Evolutionary conservation across 2,329 filamentous ascomycete species (phyloP), one percentile per base, ranked within the genome.

Genomic region (Grosmannia clavigera): DNA sequence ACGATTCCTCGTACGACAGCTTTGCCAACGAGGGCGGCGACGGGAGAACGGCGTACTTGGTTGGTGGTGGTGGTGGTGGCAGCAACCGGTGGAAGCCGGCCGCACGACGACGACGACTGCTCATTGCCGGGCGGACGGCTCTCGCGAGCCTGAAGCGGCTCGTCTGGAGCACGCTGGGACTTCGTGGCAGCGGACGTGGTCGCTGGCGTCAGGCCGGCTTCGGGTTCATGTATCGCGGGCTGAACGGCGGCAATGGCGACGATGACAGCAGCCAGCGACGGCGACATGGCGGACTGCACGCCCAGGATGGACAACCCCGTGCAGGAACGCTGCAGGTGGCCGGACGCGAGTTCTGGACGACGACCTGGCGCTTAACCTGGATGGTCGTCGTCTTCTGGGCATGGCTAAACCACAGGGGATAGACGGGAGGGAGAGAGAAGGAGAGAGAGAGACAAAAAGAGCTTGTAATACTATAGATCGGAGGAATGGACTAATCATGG

Each of bases 331-430:
- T 61, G 40, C 59, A 40, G 12, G 22, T 52, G 25, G 78, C 87
- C 6, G 69, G 75, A 38, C 74, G 76, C 31, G 87, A 92, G 70
- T 72, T 90, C 46, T 78, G 77, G 72, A 79, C 76, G 10, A 85
- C 81, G 53, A 66, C 85, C 22, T 83, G 81, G 73, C 76, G 81
- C 55, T 84, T 91, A 3, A 77, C 76, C 6, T 82, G 81, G 77
- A 80, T 88, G 70, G 83, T 82, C 25, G 70, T 85, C 53, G 64
- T 75, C 16, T 84, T 84, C 70, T 94, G 88, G 77, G 76, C 76
- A 35, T 88, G 84, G 73, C 72, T 92, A 66, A 76, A 85, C 60
- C 83, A 80, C 73, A 78, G 78, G 67, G 85, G 85, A 7, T 65
- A 46, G 38, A 46, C n/a, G 27, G 22, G 25, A 22, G 2, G 22